phyloP scores from a whole-genome alignment of 306 rosid genomes.

The Vachellia collinsii region DNA sequence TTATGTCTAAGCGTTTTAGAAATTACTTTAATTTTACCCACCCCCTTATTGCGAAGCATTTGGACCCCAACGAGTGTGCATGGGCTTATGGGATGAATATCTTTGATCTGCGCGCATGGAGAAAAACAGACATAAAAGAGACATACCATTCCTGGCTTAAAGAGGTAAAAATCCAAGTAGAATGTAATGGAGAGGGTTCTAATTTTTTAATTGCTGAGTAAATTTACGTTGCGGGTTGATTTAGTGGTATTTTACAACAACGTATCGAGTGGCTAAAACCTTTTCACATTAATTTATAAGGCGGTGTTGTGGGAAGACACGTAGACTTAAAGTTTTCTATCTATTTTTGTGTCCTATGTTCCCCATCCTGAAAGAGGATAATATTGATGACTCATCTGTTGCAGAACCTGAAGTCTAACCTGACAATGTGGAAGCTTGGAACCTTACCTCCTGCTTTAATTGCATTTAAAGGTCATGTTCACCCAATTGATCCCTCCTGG shows the following conservation, averaged over 20 bases:
- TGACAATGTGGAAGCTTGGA: constrained; percentile 97
- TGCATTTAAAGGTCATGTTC: constrained; percentile 92
- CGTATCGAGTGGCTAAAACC: constrained; percentile 5
- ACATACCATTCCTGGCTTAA: constrained; percentile 91
- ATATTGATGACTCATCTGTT: constrained; percentile 31
- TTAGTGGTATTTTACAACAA: constrained; percentile 3
- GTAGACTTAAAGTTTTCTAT: background rate
- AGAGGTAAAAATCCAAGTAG: constrained; percentile 65
- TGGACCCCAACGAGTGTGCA: constrained; percentile 98
- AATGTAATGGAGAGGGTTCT: background rate
- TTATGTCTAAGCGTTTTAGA: constrained; percentile 90
- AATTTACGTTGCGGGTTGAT: background rate
- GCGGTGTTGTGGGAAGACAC: background rate
- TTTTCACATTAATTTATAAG: background rate
- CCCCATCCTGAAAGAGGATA: constrained; percentile 5
- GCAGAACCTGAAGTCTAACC: constrained; percentile 88
- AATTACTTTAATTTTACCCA: constrained; percentile 97
- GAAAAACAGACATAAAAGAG: constrained; percentile 75
- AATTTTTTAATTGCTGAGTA: background rate
- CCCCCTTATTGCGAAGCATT: constrained; percentile 65
- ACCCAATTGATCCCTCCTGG: constrained; percentile 86
- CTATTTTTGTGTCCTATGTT: background rate
- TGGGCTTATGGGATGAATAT: constrained; percentile 99
- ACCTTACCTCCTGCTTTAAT: constrained; percentile 97
- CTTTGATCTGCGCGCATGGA: constrained; percentile 88